A percentile compares a stretch with the other conserved stretches of the same genome.
phyloP scores from a whole-genome alignment of 805 yeast species.

The Debaryomyces castellii region DNA sequence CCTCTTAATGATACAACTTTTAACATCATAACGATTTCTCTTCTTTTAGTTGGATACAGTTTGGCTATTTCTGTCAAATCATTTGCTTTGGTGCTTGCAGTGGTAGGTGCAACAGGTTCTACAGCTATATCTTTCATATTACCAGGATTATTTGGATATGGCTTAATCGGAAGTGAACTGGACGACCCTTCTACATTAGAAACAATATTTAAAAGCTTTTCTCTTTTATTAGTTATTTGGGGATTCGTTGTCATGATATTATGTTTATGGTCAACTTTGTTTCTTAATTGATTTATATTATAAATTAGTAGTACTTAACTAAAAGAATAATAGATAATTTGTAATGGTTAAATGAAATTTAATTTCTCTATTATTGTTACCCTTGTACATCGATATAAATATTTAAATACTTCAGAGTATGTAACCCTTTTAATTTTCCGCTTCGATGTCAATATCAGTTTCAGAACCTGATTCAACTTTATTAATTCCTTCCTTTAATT shows the following conservation, averaged over 20 bases:
- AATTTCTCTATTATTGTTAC: neutral
- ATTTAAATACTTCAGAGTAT: neutral
- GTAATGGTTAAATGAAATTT: neutral
- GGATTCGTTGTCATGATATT: slow-evolving; percentile 70
- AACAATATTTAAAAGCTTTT: slow-evolving; percentile 39
- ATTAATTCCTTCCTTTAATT: neutral
- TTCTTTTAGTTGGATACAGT: slow-evolving; percentile 53
- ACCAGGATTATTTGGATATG: slow-evolving; percentile 85
- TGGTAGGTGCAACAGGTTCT: slow-evolving; percentile 93
- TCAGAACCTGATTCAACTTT: neutral
- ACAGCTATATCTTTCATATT: slow-evolving; percentile 87
- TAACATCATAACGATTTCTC: slow-evolving; percentile 24
- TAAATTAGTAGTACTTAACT: neutral
- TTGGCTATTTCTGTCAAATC: slow-evolving; percentile 69
- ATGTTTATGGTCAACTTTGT: slow-evolving; percentile 40
- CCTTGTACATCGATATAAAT: neutral
- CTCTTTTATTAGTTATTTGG: slow-evolving; percentile 60
- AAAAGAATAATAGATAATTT: neutral
- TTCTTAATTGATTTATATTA: neutral
- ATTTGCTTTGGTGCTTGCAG: slow-evolving; percentile 76
- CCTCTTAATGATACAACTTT: slow-evolving; percentile 29
- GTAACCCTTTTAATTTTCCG: neutral
- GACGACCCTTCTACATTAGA: slow-evolving; percentile 26
- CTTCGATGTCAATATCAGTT: neutral
- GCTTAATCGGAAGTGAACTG: slow-evolving; percentile 55